Base-by-base conservation (phyloP, 805 yeast genomes). In the Zygoascus tannicola region DNA sequence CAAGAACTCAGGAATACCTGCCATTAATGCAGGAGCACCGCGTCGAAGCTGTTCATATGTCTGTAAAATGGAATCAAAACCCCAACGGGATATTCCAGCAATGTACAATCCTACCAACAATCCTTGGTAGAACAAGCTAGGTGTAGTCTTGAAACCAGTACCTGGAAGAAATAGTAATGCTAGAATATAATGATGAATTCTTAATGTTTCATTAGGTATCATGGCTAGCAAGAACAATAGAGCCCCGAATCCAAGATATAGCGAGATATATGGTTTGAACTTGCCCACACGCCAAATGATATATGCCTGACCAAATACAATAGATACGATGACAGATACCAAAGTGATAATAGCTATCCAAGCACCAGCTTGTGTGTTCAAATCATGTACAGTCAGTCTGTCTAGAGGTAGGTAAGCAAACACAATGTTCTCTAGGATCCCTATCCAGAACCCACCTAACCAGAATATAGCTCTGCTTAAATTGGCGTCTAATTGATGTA, bases 41-140 rank as follows among this genome's bases (percentile, higher is more conserved):
- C 97, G 68, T 44, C 77, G 59, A 36, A 88, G 60, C 2, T 84
- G 71, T 3, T 70, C 64, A 21, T 73, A 73, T 0, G 95, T 85
- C 56, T 90, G 96, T 1, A 84, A 78, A 45, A 90, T 77, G 12
- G 95, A 79, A 2, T 94, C 97, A 55, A 83, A 79, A 44, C 92
- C 97, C 98, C 98, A 90, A 44, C 94, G 68, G 0, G 94, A 76
- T 1, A 85, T 78, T 0, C 98, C 98, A 19, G 88, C 81, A 4
- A 87, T 68, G 40, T 83, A 71, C 37, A 90, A 66, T 0, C 97
- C 98, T 0, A 85, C 59, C 20, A 90, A 65, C 1, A 90, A 73
- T 2, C 97, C 97, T 58, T 88, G 96, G 56, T 85, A 81, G 5
- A 81, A 54, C 51, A 82, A 68, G 14, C 62, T 55, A 8, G 63